Conservation (phyloP, 352 stramenopile species). For the Ophiocytium majus region DNA sequence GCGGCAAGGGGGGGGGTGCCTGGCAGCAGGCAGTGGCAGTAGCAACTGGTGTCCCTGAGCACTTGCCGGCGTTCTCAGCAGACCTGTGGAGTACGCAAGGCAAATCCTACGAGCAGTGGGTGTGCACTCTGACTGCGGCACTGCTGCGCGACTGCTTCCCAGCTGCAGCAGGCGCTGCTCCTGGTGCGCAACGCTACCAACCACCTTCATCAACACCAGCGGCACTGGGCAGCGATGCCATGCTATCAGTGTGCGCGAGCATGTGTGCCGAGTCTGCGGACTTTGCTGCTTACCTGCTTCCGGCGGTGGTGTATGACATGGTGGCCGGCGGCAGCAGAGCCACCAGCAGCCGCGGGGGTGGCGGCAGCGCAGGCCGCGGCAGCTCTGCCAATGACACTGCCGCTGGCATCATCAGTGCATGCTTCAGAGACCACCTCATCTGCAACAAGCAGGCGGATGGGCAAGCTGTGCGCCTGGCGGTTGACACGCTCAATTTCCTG, state of each 20-base stretch:
- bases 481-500: slow-evolving; percentile 35
- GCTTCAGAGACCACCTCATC: slow-evolving; percentile 35
- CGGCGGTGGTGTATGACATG: slow-evolving; percentile 39
- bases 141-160: slow-evolving; percentile 31
- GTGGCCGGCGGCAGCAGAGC: slow-evolving; percentile 18
- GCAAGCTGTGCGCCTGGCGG: slow-evolving; percentile 26
- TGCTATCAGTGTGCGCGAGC: slow-evolving; percentile 32
- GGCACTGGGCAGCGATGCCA: slow-evolving; percentile 27
- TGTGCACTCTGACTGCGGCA: slow-evolving; percentile 26
- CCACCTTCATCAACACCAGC: background rate
- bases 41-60: background rate
- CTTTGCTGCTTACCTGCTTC: slow-evolving; percentile 30
- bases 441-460: slow-evolving; percentile 15
- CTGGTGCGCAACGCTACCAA: too few species aligned
- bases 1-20: too few species aligned
- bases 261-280: slow-evolving; percentile 28
- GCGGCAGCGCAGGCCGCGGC: background rate
- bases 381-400: background rate
- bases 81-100: background rate
- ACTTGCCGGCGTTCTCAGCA: background rate
- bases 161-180: too few species aligned
- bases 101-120: slow-evolving; percentile 34
- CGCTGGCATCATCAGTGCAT: slow-evolving; percentile 7
- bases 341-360: background rate
- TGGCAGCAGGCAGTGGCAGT: too few species aligned